A percentile compares a stretch with the other conserved stretches of the same genome.
phyloP scores from a whole-genome alignment of 2,329 filamentous ascomycete genomes.

The Zalaria sp. region DNA sequence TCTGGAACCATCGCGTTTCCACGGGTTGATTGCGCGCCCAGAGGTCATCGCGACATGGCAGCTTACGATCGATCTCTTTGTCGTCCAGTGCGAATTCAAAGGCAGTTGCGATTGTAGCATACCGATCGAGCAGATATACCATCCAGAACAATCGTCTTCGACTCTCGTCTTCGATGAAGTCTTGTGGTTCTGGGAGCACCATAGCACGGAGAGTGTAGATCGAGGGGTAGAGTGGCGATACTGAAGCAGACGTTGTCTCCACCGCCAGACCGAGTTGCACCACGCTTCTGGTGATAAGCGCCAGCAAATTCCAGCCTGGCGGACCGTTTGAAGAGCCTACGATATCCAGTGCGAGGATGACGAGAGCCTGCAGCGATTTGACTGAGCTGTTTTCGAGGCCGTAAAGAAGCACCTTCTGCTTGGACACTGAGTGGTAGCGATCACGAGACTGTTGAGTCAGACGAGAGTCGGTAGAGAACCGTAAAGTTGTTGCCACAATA shows the following conservation, averaged over 20 bases:
- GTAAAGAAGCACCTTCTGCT: constrained; percentile 75
- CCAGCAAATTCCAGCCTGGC: constrained; percentile 83
- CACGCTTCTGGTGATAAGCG: constrained; percentile 74
- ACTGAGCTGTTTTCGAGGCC: constrained; percentile 84
- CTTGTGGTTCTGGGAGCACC: constrained; percentile 66
- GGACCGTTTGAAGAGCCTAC: constrained; percentile 80
- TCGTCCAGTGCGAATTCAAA: constrained; percentile 87
- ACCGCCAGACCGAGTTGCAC: constrained; percentile 78
- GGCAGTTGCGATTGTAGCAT: constrained; percentile 79
- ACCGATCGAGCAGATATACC: constrained; percentile 80
- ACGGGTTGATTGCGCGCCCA: constrained; percentile 74
- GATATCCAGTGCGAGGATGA: constrained; percentile 74
- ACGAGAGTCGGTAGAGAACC: constrained; percentile 65
- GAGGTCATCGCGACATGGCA: constrained; percentile 77
- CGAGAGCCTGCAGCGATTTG: constrained; percentile 72
- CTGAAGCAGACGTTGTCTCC: constrained; percentile 64
- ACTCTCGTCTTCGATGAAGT: constrained; percentile 83
- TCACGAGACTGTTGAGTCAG: constrained; percentile 59
- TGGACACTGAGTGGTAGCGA: constrained; percentile 67
- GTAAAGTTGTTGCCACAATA: constrained; percentile 75
- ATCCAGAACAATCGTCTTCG: constrained; percentile 83
- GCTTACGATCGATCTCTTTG: constrained; percentile 72
- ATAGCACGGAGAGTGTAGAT: constrained; percentile 83
- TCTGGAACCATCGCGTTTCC: constrained; percentile 68
- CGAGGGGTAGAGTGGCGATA: constrained; percentile 66